Percentiles rank a stretch among this genome's conserved stretches.
phyloP scores from a whole-genome alignment of 1,284 basidiomycete genomes.

The Coniferiporia sulphurascens region DNA sequence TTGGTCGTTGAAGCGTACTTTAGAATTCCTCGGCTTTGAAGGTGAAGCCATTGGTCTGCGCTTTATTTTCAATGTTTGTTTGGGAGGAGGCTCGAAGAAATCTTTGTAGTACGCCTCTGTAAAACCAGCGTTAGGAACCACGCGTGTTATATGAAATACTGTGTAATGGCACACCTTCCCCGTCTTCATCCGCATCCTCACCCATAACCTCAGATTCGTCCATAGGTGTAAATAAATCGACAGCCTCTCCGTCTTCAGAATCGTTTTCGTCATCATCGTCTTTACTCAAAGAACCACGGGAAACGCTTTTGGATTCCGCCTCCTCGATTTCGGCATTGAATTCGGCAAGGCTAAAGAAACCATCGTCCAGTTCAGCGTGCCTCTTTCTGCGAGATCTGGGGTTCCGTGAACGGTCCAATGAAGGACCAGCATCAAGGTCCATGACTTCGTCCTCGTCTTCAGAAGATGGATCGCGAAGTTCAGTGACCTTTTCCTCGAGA shows the following conservation, averaged over 20 bases:
- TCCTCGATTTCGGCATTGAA: constrained; percentile 89
- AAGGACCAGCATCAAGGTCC: constrained; percentile 19
- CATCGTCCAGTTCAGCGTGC: constrained; percentile 80
- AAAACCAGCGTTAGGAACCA: constrained; percentile 8
- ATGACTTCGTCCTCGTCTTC: constrained; percentile 38
- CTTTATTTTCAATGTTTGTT: constrained; percentile 23
- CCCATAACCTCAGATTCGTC: constrained; percentile 34
- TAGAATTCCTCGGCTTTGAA: constrained; percentile 24
- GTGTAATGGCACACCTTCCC: constrained; percentile 36
- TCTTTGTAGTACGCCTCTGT: constrained; percentile 63
- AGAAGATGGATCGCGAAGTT: constrained; percentile 44
- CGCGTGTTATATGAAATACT: constrained; percentile 9
- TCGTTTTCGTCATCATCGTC: constrained; percentile 46
- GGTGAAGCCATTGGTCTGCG: constrained; percentile 17
- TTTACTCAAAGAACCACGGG: constrained; percentile 57
- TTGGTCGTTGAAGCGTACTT: constrained; percentile 76
- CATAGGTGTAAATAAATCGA: constrained; percentile 71
- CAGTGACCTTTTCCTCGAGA: constrained; percentile 35
- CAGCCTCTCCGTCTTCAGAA: constrained; percentile 38
- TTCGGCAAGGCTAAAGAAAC: constrained; percentile 85
- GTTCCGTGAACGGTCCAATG: neutral
- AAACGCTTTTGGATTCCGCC: constrained; percentile 64
- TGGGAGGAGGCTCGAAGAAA: constrained; percentile 63
- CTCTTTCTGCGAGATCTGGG: constrained; percentile 24
- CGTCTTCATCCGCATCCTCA: constrained; percentile 36